Base-by-base conservation (phyloP, 768 basidiomycete species). In the Tricholoma sp. region DNA sequence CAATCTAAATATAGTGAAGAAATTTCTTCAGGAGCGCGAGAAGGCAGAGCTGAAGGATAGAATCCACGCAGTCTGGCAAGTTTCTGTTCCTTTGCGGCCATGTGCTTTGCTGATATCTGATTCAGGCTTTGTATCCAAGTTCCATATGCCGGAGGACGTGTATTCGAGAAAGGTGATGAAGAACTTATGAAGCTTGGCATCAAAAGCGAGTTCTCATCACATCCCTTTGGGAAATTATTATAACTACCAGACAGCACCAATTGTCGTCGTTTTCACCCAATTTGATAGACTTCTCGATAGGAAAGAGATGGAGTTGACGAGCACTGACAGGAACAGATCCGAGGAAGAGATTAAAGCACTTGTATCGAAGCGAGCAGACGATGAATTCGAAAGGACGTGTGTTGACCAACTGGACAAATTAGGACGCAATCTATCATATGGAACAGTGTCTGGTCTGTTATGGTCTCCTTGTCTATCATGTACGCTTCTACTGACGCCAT, bases 261-360 rank as follows among this genome's bases (percentile, higher is more conserved):
- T 71, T 51, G 63, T 72, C 41, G 64, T 61, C 29, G 65, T 72
- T 10, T 71, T 71, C 57, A 71, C 70, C 15, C 70, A 72, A 55
- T 71, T 68, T 48, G 70, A 72, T 55, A 50, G 57, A 13, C 64
- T 71, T 10, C 47, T 63, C 8, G 9, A 1, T 24, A 7, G 20
- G 42, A 18, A 44, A 24, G 42, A 44, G 42, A 6, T 9, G 10
- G 18, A 44, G 8, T 44, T 44, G 42, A 44, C 42, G 42, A 11
- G 2, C 6, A 10, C 4, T 18, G 42, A 44, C 11, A 24, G 10
- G 7, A 44, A 44, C 42, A 44, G 11, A 24, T 20, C 42, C 2
- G 18, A 44, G 6, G 20, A 24, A 9, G 42, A 44, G 42, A 44
- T 20, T 6, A 2, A 4, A 17, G 41, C n/a, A 42, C 41, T 42